Evolutionary conservation across 208 protist species (phyloP), one percentile per base, ranked within the genome.

Genomic region (Blastocrithidia nonstop): DNA sequence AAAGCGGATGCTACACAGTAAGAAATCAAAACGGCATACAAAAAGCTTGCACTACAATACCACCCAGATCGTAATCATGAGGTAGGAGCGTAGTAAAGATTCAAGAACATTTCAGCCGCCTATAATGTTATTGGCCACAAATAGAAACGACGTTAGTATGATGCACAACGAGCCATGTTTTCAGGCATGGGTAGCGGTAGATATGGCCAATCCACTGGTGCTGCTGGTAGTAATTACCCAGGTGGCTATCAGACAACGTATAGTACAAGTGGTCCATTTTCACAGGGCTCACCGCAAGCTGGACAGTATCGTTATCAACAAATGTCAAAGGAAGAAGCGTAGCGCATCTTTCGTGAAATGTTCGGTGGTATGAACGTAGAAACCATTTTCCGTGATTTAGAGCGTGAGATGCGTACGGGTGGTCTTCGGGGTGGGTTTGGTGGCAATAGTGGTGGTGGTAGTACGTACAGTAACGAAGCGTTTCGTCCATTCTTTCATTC

Each of bases 1-100:
- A 65, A 50, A 25, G 50, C 69, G 4, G 64, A 75, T 35, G 74
- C 88, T 11, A 84, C 72, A 4, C 62, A 53, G 36, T 81, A 93
- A 26, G 88, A 93, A 49, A 93, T 95, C 56, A 93, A 93, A 54
- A 63, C 50, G 16, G 79, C 88, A 1, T 95, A 95, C 50, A 88
- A 88, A 50, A 89, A 82, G 47, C 61, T 88, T 6, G 88, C 80
- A 3, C 66, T 95, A 0, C 56, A 88, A 60, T 93, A 69, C 49
- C 88, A 95, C 63, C 88, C 88, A 1, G 88, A 95, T 59, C 67
- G 80, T 35, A 93, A 95, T 45, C 68, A 70, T 44, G 60, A 67
- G 23, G 59, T 66, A 4, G 82, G 71, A 0, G 83, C 86, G 4
- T 78, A 93, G 70, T 78, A 93, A 43, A 78, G 65, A 50, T 93